These are phyloP conservation scores for Microcyclospora pomicola DNA, from an alignment of 2,329 filamentous ascomycete species.

Conservation along the genomic window DNA sequence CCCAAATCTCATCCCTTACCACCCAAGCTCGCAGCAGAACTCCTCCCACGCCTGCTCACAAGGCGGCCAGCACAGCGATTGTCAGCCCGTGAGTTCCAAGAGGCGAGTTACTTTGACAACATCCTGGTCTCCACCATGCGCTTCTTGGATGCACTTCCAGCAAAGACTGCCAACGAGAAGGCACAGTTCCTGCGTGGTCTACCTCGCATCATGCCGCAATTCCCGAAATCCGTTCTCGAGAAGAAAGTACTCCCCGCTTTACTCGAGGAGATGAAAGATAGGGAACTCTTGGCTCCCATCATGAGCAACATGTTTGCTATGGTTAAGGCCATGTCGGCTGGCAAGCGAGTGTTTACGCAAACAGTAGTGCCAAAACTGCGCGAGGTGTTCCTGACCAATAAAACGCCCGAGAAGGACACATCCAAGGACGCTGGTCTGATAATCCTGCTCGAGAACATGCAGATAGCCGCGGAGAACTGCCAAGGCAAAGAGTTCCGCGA, in stretches of 20 bases:
- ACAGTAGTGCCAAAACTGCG: constrained; percentile 73
- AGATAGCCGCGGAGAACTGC: constrained; percentile 62
- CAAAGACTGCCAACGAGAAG: constrained; percentile 86
- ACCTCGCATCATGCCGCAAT: constrained; percentile 74
- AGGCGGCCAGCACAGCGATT: constrained; percentile 75
- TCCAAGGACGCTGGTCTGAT: constrained; percentile 80
- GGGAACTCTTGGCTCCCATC: constrained; percentile 69
- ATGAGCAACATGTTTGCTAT: constrained; percentile 90
- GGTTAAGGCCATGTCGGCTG: constrained; percentile 57
- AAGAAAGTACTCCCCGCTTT: constrained; percentile 85
- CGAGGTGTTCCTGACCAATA: constrained; percentile 60
- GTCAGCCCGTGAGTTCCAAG: constrained; percentile 80
- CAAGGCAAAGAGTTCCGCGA: constrained; percentile 91
- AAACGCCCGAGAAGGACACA: constrained; percentile 54
- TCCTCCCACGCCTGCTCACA: constrained; percentile 76
- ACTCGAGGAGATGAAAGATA: constrained; percentile 87
- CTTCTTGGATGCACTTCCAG: constrained; percentile 80
- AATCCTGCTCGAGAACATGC: constrained; percentile 75
- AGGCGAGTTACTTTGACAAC: constrained; percentile 94
- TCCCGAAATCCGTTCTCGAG: constrained; percentile 84
- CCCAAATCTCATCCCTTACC: constrained; percentile 61
- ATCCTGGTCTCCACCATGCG: constrained; percentile 91
- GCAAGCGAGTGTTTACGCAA: constrained; percentile 67
- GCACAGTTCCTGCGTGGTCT: constrained; percentile 81
- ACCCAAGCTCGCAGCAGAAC: constrained; percentile 57